Conservation (phyloP, 2,329 filamentous ascomycete species). For the Cladophialophora psammophila region DNA sequence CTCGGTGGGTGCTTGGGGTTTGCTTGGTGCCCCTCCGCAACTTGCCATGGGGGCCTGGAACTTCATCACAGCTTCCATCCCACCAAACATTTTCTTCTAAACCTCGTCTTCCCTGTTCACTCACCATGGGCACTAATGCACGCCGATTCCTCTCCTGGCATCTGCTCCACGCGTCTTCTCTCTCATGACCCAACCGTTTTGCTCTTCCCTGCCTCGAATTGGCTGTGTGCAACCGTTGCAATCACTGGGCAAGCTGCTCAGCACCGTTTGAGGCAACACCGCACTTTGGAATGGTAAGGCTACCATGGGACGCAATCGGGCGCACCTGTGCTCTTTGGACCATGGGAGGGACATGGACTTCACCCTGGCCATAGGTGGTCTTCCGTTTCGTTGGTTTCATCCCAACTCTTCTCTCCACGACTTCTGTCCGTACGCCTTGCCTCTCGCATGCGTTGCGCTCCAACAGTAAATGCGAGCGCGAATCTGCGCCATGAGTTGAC, state of each 20-base stretch:
- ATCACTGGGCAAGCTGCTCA: constrained; percentile 19
- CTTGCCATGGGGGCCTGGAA: not conserved
- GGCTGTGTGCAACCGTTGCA: constrained; percentile 29
- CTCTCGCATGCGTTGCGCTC: not conserved
- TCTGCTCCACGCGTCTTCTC: constrained; percentile 12
- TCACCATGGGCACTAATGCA: constrained; percentile 27
- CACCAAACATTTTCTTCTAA: constrained; percentile 16
- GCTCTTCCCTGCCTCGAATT: constrained; percentile 18
- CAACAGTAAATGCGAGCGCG: constrained; percentile 6
- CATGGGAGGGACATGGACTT: not conserved
- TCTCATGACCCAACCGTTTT: constrained; percentile 19
- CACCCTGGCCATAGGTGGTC: not conserved
- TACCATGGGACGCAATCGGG: constrained; percentile 21
- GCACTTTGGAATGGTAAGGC: constrained; percentile 11
- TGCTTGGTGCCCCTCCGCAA: not conserved
- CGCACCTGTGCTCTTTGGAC: constrained; percentile 3
- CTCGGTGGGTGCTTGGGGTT: too few species aligned
- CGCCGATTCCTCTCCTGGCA: constrained; percentile 17
- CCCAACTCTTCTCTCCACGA: not conserved
- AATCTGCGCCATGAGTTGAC: constrained; percentile 22
- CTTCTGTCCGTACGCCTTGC: not conserved
- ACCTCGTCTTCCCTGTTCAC: constrained; percentile 6
- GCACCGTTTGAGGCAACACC: constrained; percentile 13
- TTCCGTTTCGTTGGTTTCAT: not conserved
- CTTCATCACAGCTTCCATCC: constrained; percentile 5